Conservation (phyloP, 495 filamentous ascomycete species). For the Trichoderma asperelloides region DNA sequence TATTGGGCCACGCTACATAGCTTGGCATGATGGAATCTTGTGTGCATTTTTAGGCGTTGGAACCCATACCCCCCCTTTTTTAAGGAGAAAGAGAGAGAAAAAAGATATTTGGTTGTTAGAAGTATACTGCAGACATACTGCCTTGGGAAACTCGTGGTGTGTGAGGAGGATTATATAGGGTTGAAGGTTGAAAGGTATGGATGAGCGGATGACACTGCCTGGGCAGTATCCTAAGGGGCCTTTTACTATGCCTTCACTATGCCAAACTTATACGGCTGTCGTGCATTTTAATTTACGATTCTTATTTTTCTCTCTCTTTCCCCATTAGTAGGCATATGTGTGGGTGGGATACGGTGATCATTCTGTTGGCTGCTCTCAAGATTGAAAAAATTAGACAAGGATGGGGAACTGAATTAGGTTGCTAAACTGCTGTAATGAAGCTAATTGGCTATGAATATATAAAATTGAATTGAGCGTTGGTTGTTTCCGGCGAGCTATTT, state of each 20-base stretch:
- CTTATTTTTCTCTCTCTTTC: background rate
- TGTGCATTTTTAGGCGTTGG: constrained; percentile 10
- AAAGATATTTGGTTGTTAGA: constrained; percentile 1
- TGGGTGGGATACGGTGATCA: background rate
- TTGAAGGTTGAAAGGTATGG: constrained; percentile 1
- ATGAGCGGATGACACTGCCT: background rate
- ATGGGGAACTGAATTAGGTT: too few relatives aligned
- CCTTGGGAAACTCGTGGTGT: background rate
- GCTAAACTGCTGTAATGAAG: background rate
- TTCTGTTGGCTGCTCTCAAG: background rate
- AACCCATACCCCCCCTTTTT: background rate
- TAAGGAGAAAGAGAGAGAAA: background rate
- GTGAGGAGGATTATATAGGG: background rate
- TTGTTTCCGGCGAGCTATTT: constrained; percentile 12
- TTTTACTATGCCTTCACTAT: background rate
- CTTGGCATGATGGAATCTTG: background rate
- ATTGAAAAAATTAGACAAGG: background rate
- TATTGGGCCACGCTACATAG: background rate
- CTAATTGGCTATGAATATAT: background rate
- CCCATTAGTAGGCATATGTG: background rate
- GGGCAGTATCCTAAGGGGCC: background rate
- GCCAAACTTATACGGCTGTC: background rate
- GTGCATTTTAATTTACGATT: background rate
- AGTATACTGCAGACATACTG: background rate
- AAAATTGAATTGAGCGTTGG: background rate